Evolutionary conservation across 257 asterid species (phyloP).

Genomic region (Nicotiana sylvestris): DNA sequence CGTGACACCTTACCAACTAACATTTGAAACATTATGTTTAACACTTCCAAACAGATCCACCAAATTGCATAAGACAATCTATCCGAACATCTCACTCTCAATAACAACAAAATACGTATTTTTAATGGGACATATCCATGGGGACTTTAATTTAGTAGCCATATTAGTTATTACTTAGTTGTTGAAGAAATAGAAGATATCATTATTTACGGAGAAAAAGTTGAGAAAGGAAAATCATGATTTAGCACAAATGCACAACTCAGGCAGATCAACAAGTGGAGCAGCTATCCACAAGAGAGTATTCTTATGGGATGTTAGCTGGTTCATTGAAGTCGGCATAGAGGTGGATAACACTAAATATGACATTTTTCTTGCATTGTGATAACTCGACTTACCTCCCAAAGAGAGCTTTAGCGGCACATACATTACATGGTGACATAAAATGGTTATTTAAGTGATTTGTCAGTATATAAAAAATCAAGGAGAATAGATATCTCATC

Average conservation of each 20-base stretch:
- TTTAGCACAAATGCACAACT: background rate
- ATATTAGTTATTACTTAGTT: background rate
- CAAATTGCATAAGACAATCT: background rate
- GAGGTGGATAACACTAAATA: too few relatives aligned
- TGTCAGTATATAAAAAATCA: too few relatives aligned
- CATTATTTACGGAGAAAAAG: background rate
- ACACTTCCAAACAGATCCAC: background rate
- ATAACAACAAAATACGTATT: background rate
- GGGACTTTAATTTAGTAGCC: background rate
- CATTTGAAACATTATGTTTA: background rate
- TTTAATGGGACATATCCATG: background rate
- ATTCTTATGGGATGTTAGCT: too few relatives aligned
- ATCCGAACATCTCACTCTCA: background rate
- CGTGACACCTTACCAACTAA: background rate
- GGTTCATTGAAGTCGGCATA: too few relatives aligned
- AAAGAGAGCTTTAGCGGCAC: too few relatives aligned
- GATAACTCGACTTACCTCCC: too few relatives aligned
- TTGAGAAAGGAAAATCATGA: background rate
- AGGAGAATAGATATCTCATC: too few relatives aligned
- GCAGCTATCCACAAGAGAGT: background rate
- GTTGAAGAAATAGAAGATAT: background rate
- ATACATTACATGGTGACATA: too few relatives aligned
- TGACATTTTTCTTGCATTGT: too few relatives aligned
- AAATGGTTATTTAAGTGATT: too few relatives aligned
- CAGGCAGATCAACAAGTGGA: background rate